Evolutionary conservation across 179 eudicot species (phyloP), one percentile per base, ranked within the genome.

Genomic region (Vitellaria paradoxa): DNA sequence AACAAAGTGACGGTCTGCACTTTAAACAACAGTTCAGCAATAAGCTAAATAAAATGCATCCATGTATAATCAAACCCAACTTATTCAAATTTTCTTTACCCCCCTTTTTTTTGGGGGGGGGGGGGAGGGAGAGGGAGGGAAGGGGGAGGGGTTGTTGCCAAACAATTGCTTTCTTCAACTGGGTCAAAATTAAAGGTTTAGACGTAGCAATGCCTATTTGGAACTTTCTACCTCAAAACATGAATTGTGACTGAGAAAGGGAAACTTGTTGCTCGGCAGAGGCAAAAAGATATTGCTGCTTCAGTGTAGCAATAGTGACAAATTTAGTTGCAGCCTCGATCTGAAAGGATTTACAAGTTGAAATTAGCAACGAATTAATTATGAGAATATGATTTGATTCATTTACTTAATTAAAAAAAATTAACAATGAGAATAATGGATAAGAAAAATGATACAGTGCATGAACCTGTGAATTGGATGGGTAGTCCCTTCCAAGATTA

Each of bases 211-310:
- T n/a, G 17, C 42, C 56, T n/a, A 68, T 53, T 21, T 69, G 18
- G n/a, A 30, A 69, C 49, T 49, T 30, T 40, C 13, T 69, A 21
- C 53, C 9, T 37, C 18, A 71, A 13, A 70, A 23, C 11, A 70
- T 23, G 60, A 46, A 68, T 24, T 30, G 24, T 13, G 60, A 30
- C 42, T 49, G 24, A 23, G 45, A 70, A 62, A 40, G 76, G 55
- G 61, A 75, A 75, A 95, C 99, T 97, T 95, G 92, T 85, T 89
- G n/a, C 81, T 84, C 91, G 45, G 94, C 87, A 50, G 98, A 93
- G 80, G 87, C 71, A 75, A 93, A 89, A 74, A 85, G 75, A 84
- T 79, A 89, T 69, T 89, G 91, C 81, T 94, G 97, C 88, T 91
- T 94, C 82, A 94, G 77, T n/a, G 91, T 89, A 72, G 87, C 93